A percentile compares a stretch with the other conserved stretches of the same genome.
Conservation (phyloP, 108 stramenopile species). For the Stephanodiscus triporus region DNA sequence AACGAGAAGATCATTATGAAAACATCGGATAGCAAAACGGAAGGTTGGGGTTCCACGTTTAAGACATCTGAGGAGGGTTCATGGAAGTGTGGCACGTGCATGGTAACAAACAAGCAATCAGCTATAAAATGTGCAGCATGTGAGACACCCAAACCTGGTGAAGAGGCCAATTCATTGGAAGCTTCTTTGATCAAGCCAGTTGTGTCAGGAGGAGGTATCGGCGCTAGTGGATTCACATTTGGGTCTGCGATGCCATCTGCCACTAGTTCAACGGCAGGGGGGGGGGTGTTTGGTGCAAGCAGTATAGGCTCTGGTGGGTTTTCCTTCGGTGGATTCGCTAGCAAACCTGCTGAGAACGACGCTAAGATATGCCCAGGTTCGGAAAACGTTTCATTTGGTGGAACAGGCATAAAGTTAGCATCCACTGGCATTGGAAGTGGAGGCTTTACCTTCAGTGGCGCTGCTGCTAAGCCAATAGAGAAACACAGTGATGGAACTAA, state of each 20-base stretch:
- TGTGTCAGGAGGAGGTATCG: conserved; percentile 50
- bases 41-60: conserved; percentile 64
- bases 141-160: conserved; percentile 77
- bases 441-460: conserved; percentile 14
- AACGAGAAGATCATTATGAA: conserved; percentile 17
- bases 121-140: conserved; percentile 71
- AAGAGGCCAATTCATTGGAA: conserved; percentile 28
- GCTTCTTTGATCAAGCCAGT: conserved; percentile 20
- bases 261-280: not conserved
- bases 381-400: conserved; percentile 65
- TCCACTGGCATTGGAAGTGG: conserved; percentile 7
- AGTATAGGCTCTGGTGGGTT: conserved; percentile 64
- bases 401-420: not conserved
- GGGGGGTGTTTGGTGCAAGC: conserved; percentile 22
- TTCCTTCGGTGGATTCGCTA: conserved; percentile 51
- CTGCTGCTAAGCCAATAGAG: not conserved
- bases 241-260: conserved; percentile 29
- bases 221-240: conserved; percentile 63
- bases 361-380: conserved; percentile 43
- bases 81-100: conserved; percentile 91
- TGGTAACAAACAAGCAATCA: conserved; percentile 65
- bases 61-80: conserved; percentile 58
- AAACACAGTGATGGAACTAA: conserved; percentile 1
- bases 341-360: not conserved
- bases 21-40: conserved; percentile 14